Evolutionary conservation across 768 basidiomycete genomes (phyloP), one percentile per base, ranked within the genome.

Genomic region (Kwoniella newhampshirensis): DNA sequence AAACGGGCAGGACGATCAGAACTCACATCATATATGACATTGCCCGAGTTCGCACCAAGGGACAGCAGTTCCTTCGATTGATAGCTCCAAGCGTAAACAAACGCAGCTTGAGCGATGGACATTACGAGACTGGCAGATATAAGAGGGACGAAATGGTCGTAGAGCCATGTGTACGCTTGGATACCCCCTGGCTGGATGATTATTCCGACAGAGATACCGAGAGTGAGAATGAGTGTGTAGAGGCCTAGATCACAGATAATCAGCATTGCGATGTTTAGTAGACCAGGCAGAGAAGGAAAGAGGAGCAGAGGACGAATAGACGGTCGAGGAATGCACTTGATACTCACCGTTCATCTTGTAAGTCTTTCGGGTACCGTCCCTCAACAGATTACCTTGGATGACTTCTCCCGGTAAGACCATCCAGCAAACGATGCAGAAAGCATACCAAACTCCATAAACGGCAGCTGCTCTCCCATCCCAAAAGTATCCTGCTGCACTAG

Each of bases 321-420:
- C n/a, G n/a, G n/a, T n/a, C n/a, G n/a, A n/a, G n/a, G n/a, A n/a
- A n/a, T n/a, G n/a, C n/a, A n/a, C n/a, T n/a, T n/a, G n/a, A n/a
- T 21, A 76, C 82, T 66, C 70, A 92, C 93, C 93, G 79, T 99
- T 98, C 58, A 96, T 91, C 79, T 89, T 97, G 81, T 99, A 99
- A 58, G 81, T 77, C 73, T 88, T 86, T 70, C 81, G 86, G 51
- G 79, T 80, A 0, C 93, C 93, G 39, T 84, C 86, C 43, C 96
- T 82, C 66, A 94, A 75, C 7, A 80, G 79, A 23, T 79, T 82
- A 21, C 91, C 91, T 44, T 87, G 80, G 4, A 91, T 80, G 79
- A 80, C 80, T 57, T 89, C 86, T 3, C 83, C 84, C 17, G 84
- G 96, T 12, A 98, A 78, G 46, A 91, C 67, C 4, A 79, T 80